Evolutionary conservation across 1,284 basidiomycete genomes (phyloP), one percentile per base, ranked within the genome.

Genomic region (Ustilago shanxiensis): DNA sequence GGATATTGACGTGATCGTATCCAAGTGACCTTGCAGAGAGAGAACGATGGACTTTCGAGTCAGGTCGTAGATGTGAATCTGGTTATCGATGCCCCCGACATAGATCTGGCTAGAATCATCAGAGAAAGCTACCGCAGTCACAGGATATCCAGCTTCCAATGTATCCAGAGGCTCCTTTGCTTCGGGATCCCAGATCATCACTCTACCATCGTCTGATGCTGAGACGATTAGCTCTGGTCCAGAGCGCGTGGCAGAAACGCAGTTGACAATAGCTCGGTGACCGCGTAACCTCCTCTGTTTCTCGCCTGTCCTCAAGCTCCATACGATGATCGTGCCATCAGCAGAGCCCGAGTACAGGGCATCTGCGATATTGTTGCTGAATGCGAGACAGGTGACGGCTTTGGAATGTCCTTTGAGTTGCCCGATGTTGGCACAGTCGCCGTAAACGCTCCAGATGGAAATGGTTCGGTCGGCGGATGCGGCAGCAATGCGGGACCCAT

Each of bases 21-120:
- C 78, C 33, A 77, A 72, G 41, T 86, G 82, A 0, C 79, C 81
- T 4, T 72, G 70, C 0, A 86, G 65, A 18, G 79, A 72, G 49
- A 79, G 83, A 7, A 75, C 63, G 54, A 78, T 79, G 16, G 69
- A 24, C 57, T 81, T 81, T 18, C 77, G 74, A 9, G 76, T 58
- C 7, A 85, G 58, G 44, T 85, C 83, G 67, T 82, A 83, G 20
- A 80, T 69, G 58, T 85, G 85, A 39, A 86, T 76, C 47, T 83
- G 81, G 52, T 86, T 86, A 71, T 86, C 85, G 28, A 86, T 64
- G 26, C 85, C 83, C 3, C 80, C 85, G 10, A 86, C 79, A 58
- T 77, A 86, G 45, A 86, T 56, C 66, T 85, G 82, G 45, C 77
- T 77, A 2, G 80, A 81, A 54, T 86, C 85, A 18, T 80, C 80